Evolutionary conservation across 2,329 filamentous ascomycete genomes (phyloP).

Genomic region (Dissoconium aciculare): DNA sequence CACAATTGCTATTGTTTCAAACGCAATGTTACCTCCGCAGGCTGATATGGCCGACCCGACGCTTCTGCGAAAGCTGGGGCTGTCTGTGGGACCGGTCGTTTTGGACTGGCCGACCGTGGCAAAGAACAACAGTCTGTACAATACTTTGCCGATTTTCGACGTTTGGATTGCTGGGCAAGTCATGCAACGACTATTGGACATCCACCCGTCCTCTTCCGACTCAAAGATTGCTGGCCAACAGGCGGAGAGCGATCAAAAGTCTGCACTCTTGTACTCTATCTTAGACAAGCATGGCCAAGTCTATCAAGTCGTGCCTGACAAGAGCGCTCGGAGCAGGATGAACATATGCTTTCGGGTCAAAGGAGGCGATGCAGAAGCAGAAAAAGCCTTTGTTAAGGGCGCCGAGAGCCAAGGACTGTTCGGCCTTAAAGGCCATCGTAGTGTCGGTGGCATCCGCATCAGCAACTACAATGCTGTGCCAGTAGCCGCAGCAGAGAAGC

Average conservation of each 20-base stretch:
- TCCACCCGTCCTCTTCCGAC: constrained; percentile 32
- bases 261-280: constrained; percentile 57
- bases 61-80: constrained; percentile 56
- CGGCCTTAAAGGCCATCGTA: constrained; percentile 79
- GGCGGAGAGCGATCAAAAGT: constrained; percentile 57
- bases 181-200: constrained; percentile 55
- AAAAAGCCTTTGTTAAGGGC: constrained; percentile 66
- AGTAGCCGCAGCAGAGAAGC: constrained; percentile 49
- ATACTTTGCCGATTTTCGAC: constrained; percentile 89
- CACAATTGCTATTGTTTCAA: constrained; percentile 72
- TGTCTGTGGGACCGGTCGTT: constrained; percentile 67
- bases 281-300: constrained; percentile 58
- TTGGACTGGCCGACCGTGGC: constrained; percentile 71
- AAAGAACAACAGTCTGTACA: constrained; percentile 92
- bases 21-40: constrained; percentile 57
- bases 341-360: constrained; percentile 84
- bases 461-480: constrained; percentile 83
- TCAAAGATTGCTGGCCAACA: constrained; percentile 60
- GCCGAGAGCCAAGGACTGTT: constrained; percentile 53
- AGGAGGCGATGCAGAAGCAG: constrained; percentile 47
- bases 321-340: constrained; percentile 67
- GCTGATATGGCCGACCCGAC: constrained; percentile 50
- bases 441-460: constrained; percentile 70
- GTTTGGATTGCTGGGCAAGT: constrained; percentile 86
- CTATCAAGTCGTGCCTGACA: constrained; percentile 68